Base-by-base conservation (phyloP, 2,329 filamentous ascomycete genomes). In the Ascochyta viciae-villosae region DNA sequence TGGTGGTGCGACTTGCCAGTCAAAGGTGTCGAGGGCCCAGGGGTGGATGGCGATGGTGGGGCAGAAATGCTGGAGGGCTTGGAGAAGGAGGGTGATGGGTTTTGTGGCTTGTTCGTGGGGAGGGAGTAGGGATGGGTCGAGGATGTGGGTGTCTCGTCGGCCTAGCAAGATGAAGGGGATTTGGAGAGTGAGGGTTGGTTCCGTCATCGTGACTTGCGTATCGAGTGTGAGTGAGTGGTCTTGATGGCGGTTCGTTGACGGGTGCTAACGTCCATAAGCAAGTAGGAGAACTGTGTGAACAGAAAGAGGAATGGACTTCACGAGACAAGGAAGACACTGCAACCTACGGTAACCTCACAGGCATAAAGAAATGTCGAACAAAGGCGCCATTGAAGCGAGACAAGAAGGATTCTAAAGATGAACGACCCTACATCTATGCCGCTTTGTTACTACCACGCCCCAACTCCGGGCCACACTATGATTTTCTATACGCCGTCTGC, bases 141-240 rank as follows among this genome's bases (percentile, higher is more conserved):
- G 41, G 34, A 33, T 16, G 16, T 15, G 5, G 31, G 19, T 2
- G 27, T 51, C 42, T 24, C 19, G 34, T 24, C 42, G 54, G 27
- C 45, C 42, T 33, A 64, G 56, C 23, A 62, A 44, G 45, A 53
- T 26, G 50, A 59, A 52, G 16, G 50, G 50, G 26, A 60, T 57
- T 27, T 49, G 40, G 9, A 64, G 26, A 4, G 47, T 40, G 10
- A 57, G 38, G 9, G 38, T 50, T 22, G 45, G 12, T 39, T 38
- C 35, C 22, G 22, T 50, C 8, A 12, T 42, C 10, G 13, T 16
- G 22, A 12, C 29, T 31, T 31, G 29, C 29, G 12, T 29, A 10
- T 10, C 8, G 27, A 29, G 27, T 19, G 19, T 31, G 29, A 31
- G 29, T 13, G 12, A 12, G 29, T 31, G 29, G 29, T 31, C 29